phyloP scores from a whole-genome alignment of 2,329 filamentous ascomycete species.

The Cytospora schulzeri region DNA sequence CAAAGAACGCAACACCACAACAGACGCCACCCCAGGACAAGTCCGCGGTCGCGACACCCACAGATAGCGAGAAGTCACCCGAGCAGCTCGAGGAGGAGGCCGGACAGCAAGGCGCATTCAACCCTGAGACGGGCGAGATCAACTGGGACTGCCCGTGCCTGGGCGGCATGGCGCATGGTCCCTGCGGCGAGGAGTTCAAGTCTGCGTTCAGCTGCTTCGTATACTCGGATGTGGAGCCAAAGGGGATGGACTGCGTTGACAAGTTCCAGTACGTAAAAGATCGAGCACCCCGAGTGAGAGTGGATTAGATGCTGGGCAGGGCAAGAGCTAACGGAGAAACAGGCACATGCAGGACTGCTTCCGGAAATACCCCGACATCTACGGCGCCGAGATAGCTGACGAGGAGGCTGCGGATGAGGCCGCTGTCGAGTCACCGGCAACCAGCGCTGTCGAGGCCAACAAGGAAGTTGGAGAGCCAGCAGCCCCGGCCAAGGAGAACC shows the following conservation, averaged over 20 bases:
- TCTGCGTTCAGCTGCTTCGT: slow-evolving; percentile 98
- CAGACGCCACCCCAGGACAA: slow-evolving; percentile 33
- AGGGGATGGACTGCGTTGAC: slow-evolving; percentile 96
- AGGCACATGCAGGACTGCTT: slow-evolving; percentile 99
- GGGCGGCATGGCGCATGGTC: slow-evolving; percentile 94
- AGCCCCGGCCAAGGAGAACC: slow-evolving; percentile 2
- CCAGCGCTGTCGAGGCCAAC: slow-evolving; percentile 3
- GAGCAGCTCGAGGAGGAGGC: slow-evolving; percentile 76
- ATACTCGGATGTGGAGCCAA: slow-evolving; percentile 90
- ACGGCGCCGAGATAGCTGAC: slow-evolving; percentile 83
- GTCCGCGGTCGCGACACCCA: slow-evolving; percentile 28
- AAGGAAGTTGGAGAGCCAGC: slow-evolving; percentile 7
- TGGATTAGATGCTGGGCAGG: neutral
- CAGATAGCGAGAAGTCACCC: slow-evolving; percentile 40
- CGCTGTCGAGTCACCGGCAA: slow-evolving; percentile 5
- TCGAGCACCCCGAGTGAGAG: neutral
- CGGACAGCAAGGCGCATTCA: slow-evolving; percentile 87
- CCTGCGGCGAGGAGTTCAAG: slow-evolving; percentile 94
- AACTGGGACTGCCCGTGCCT: slow-evolving; percentile 99
- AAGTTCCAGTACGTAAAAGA: slow-evolving; percentile 80
- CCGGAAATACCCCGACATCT: slow-evolving; percentile 86
- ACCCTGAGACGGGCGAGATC: slow-evolving; percentile 98
- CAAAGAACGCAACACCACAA: slow-evolving; percentile 30
- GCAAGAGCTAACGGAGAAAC: slow-evolving; percentile 26
- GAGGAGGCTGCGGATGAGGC: slow-evolving; percentile 55